Evolutionary conservation across 2,329 filamentous ascomycete species (phyloP).

Genomic region (Clarireedia hainanense): DNA sequence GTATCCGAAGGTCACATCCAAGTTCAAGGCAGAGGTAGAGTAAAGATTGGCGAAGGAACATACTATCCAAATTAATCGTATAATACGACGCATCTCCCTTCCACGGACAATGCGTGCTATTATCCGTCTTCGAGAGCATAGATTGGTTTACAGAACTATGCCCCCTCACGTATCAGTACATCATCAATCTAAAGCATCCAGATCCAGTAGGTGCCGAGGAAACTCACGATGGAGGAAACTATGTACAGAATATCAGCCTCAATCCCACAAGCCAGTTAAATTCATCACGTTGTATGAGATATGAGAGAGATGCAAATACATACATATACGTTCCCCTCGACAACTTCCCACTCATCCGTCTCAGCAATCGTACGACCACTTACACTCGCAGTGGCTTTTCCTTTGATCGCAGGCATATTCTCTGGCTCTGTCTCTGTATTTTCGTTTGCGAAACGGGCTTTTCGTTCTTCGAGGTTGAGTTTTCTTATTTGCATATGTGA

Average conservation of each 20-base stretch:
- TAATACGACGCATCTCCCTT: conserved; percentile 42
- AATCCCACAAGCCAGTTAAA: background rate
- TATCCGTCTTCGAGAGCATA: conserved; percentile 34
- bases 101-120: conserved; percentile 37
- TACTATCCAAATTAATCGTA: conserved; percentile 36
- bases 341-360: conserved; percentile 37
- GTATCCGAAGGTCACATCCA: no score
- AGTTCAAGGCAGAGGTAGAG: no score
- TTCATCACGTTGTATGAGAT: conserved; percentile 7
- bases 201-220: background rate
- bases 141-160: conserved; percentile 32
- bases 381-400: conserved; percentile 32
- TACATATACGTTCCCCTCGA: conserved; percentile 43
- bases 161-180: no score
- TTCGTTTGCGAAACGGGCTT: background rate
- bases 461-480: background rate
- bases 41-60: background rate
- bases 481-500: background rate
- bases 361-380: conserved; percentile 38
- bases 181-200: background rate
- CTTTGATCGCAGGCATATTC: conserved; percentile 15
- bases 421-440: background rate
- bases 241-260: background rate
- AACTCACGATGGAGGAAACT: conserved; percentile 32
- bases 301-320: background rate